These are phyloP conservation scores for Apiospora koreana DNA, from an alignment of 2,329 filamentous ascomycete genomes.

Conservation along the genomic window DNA sequence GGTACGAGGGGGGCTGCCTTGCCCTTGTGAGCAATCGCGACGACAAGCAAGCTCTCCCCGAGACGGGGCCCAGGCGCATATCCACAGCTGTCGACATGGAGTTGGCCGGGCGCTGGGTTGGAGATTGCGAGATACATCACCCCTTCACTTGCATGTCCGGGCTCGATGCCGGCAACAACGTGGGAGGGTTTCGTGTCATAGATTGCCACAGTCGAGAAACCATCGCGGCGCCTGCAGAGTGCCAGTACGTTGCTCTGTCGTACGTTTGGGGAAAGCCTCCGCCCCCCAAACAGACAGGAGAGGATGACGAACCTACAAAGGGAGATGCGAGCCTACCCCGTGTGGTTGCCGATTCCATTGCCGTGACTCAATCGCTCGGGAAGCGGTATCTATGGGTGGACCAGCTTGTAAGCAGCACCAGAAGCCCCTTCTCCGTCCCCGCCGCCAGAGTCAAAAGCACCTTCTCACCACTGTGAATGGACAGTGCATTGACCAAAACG, in stretches of 20 bases:
- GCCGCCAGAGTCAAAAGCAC: background rate
- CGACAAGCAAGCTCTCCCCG: background rate
- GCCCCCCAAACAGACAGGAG: background rate
- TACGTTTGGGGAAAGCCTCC: background rate
- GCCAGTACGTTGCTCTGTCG: background rate
- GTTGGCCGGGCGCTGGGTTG: background rate
- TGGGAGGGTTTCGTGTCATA: background rate
- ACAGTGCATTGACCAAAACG: background rate
- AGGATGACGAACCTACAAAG: no score
- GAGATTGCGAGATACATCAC: background rate
- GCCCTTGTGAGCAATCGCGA: background rate
- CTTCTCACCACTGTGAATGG: background rate
- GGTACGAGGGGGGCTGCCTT: background rate
- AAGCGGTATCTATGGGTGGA: constrained; percentile 6
- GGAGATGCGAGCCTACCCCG: background rate
- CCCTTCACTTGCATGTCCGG: background rate
- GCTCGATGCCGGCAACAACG: background rate
- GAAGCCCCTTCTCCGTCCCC: no score
- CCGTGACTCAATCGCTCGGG: background rate
- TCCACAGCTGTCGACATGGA: background rate
- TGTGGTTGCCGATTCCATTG: background rate
- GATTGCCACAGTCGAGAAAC: background rate
- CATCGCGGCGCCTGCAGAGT: background rate
- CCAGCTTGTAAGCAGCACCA: background rate
- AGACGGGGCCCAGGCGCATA: background rate